Base-by-base conservation (phyloP, 2,329 filamentous ascomycete species). In the Fusarium neocosmosporiellum region DNA sequence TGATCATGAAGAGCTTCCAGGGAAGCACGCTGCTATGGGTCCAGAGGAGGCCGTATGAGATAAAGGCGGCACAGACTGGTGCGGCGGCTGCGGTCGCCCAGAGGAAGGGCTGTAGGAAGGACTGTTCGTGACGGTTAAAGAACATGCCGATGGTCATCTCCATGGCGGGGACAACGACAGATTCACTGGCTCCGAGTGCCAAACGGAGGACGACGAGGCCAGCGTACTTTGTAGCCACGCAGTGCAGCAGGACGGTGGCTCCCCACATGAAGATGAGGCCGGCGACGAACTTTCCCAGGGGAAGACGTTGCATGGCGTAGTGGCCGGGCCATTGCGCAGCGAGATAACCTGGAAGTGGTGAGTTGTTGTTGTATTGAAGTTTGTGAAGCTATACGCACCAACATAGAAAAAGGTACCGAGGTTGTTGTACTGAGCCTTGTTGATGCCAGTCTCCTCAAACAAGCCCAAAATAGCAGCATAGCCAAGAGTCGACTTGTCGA, bases 61-160 rank as follows among this genome's bases (percentile, higher is more conserved):
- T 76, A 27, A 85, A 80, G 0, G 81, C 83, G 0, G 82, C 81
- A 3, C 78, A 77, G 22, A 84, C 80, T 11, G 83, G 83, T 1
- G 83, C 80, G 0, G 75, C 74, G 18, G 76, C 74, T 24, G 79
- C 76, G 8, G 78, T 78, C 11, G 77, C 79, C 80, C 79, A 83
- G 41, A 82, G 78, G 13, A 82, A 74, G 4, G 76, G 75, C 0
- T 82, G 81, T 4, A 82, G 60, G 27, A 78, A 78, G 0, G 78
- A 77, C 13, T 81, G 79, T 55, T 83, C 81, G n/a, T 78, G 70
- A 1, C 78, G 80, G 24, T 77, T 81, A 70, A 83, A 82, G 69
- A 83, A 83, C 81, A 83, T 83, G 59, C 80, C 80, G 10, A 84
- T 80, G 0, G 83, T 84, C 55, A 84, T 81, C 34, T 84, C 83